These are phyloP conservation scores for Hydnomerulius pinastri DNA, from an alignment of 768 basidiomycete genomes.

Conservation along the genomic window DNA sequence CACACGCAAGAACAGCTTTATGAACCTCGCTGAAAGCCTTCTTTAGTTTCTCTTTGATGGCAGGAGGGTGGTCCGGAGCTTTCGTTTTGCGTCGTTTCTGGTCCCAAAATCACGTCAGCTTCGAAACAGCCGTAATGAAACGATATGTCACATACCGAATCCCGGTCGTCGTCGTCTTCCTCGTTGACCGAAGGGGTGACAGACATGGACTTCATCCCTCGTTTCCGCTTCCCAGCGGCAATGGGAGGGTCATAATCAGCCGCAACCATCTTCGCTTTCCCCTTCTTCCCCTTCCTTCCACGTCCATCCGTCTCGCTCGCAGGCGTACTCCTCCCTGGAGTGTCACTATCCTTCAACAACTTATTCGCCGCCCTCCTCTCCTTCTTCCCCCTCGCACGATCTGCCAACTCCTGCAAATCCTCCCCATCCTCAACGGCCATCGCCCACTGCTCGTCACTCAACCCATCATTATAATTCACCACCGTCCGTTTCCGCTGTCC, in stretches of 20 bases:
- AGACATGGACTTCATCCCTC: conserved; percentile 69
- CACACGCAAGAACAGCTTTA: conserved; percentile 70
- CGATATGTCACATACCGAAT: conserved; percentile 48
- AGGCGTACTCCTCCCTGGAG: conserved; percentile 65
- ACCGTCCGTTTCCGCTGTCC: conserved; percentile 82
- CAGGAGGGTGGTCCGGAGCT: conserved; percentile 54
- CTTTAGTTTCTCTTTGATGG: conserved; percentile 76
- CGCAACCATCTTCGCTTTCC: conserved; percentile 55
- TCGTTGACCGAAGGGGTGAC: conserved; percentile 73
- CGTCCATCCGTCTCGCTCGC: conserved; percentile 60
- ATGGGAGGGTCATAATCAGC: conserved; percentile 48
- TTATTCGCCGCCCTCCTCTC: conserved; percentile 63
- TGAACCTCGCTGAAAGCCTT: conserved; percentile 77
- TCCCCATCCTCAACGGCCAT: conserved; percentile 83
- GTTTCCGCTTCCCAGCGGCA: conserved; percentile 69
- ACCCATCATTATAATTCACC: conserved; percentile 91
- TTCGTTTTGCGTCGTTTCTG: conserved; percentile 90
- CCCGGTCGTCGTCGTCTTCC: conserved; percentile 80
- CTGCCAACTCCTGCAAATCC: conserved; percentile 72
- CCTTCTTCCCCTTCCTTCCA: conserved; percentile 54
- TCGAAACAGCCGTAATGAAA: not conserved
- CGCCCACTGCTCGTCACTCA: conserved; percentile 93
- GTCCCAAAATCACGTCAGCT: conserved; percentile 4
- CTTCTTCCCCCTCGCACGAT: conserved; percentile 64
- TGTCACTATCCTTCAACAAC: conserved; percentile 57